Base-by-base conservation (phyloP, 495 filamentous ascomycete species). In the Lophiotrema nucula region DNA sequence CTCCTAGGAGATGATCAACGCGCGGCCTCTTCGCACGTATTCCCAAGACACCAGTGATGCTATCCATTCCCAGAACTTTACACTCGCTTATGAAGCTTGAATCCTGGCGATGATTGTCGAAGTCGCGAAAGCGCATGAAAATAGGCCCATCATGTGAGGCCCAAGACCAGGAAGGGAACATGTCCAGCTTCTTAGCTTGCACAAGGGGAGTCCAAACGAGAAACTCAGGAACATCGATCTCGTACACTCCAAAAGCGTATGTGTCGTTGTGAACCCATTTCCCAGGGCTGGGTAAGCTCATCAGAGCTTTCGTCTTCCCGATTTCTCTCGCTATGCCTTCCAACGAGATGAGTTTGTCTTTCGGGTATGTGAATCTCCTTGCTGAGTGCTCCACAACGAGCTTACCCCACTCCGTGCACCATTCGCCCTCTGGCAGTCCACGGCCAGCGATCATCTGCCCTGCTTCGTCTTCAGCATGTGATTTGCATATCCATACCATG, bases 381-480 rank as follows among this genome's bases (percentile, higher is more conserved):
- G 22, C 16, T 12, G 44, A 47, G 22, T 47, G 44, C 6, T 26
- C 22, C 13, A 11, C 11, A 8, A 47, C 16, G 13, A 47, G 11
- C 4, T 26, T 13, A 26, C 44, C 44, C 18, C 15, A 47, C 16
- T 47, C 16, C 4, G 16, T 23, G 22, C 44, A 47, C 44, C 44
- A 47, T 11, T 47, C 44, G 16, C 18, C 4, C 16, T 47, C 44
- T 4, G 44, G 13, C 18, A 47, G 16, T 26, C 22, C 22, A 22
- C 22, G 18, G 44, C 44, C 44, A 8, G 26, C 10, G 22, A 47
- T 10, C 13, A 12, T 10, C 10, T 26, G 16, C 16, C 44, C 44
- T 16, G 44, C 44, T 47, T 47, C 44, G 44, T 47, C 44, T 16
- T 47, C 44, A 16, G 13, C 22, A 16, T 47, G 44, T 35, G 31